Conservation (phyloP, 192 early-diverging fungal genomes). For the Coemansia sp. region DNA sequence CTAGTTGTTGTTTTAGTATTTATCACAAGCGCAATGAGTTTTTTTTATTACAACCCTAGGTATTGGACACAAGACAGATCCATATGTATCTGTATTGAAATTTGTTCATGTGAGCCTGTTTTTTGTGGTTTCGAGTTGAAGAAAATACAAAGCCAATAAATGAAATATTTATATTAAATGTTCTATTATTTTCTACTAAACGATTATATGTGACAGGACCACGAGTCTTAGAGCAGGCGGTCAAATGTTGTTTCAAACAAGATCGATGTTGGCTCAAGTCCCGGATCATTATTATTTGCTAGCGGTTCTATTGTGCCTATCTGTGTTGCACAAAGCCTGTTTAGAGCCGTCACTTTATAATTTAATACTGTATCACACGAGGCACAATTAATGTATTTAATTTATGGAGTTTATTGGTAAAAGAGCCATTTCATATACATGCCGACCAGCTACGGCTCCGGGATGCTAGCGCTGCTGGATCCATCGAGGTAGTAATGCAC, state of each 20-base stretch:
- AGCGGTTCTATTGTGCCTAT: background rate
- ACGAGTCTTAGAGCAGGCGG: background rate
- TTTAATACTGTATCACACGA: background rate
- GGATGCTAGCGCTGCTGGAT: background rate
- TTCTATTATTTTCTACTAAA: background rate
- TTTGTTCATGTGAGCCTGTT: too few species aligned
- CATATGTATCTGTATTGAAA: too few species aligned
- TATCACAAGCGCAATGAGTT: too few species aligned
- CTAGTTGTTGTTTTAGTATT: too few species aligned
- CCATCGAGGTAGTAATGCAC: background rate
- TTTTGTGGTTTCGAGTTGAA: too few species aligned
- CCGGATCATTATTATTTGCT: background rate
- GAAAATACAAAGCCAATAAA: background rate
- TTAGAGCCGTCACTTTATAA: too few species aligned
- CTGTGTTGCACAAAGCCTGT: background rate
- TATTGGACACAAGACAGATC: too few species aligned
- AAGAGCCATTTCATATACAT: background rate
- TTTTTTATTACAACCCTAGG: too few species aligned
- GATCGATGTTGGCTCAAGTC: background rate
- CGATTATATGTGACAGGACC: constrained; percentile 1
- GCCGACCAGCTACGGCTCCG: background rate
- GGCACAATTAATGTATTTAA: background rate
- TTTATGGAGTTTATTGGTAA: background rate
- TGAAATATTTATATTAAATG: background rate
- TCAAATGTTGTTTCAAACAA: background rate